Conservation (phyloP, 371 early-diverging fungal genomes). For the Saksenaea vasiformis region DNA sequence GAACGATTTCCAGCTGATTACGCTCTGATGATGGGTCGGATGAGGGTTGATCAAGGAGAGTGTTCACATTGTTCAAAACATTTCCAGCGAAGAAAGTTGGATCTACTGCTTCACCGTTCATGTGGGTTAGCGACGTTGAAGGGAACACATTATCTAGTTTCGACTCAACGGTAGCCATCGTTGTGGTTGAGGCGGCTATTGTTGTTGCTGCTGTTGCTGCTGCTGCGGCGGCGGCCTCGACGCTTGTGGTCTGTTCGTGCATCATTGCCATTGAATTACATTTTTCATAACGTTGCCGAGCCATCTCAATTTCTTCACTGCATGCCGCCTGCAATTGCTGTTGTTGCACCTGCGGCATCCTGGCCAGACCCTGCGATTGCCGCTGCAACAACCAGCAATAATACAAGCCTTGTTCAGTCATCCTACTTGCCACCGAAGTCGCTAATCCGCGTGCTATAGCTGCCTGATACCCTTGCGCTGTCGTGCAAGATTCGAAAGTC, state of each 20-base stretch:
- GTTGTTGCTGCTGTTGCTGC: slow-evolving; percentile 12
- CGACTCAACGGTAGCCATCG: not conserved
- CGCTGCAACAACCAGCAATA: slow-evolving; percentile 37
- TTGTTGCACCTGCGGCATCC: slow-evolving; percentile 1
- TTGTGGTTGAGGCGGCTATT: not conserved
- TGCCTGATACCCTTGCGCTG: slow-evolving; percentile 22
- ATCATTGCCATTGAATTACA: not conserved
- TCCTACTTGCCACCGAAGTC: slow-evolving; percentile 26
- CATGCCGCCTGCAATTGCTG: slow-evolving; percentile 14
- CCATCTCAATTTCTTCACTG: slow-evolving; percentile 30
- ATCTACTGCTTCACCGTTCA: not conserved
- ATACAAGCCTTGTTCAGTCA: slow-evolving; percentile 34
- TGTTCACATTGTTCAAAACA: not conserved
- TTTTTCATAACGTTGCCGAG: slow-evolving; percentile 14
- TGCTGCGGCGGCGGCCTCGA: slow-evolving; percentile 10
- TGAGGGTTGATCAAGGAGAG: not conserved
- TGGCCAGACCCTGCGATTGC: slow-evolving; percentile 26
- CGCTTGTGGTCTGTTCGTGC: not conserved
- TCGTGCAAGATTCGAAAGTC: too few relatives aligned
- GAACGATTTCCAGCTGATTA: not conserved
- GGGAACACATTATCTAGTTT: not conserved
- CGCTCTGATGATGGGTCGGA: not conserved
- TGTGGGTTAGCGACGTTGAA: too few relatives aligned
- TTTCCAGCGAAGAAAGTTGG: not conserved
- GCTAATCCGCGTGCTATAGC: slow-evolving; percentile 35